phyloP scores from a whole-genome alignment of 345 rosid genomes.

The Heritiera littoralis region DNA sequence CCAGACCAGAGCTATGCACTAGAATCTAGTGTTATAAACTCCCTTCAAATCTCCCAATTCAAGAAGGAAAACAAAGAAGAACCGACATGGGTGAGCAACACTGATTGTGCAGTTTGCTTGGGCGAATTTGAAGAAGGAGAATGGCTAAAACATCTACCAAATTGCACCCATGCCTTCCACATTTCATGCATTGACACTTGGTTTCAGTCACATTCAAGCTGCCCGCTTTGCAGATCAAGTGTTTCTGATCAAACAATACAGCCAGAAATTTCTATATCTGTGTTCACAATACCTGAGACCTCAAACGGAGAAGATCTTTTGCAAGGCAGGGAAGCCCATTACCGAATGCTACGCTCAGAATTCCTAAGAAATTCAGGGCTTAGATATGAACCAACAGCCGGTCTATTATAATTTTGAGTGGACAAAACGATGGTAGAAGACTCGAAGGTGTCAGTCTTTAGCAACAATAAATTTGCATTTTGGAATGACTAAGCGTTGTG shows the following conservation, averaged over 20 bases:
- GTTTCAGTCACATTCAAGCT: constrained; percentile 44
- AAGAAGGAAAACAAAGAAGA: constrained; percentile 23
- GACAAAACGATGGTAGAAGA: not conserved
- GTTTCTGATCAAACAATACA: not conserved
- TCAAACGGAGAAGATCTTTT: constrained; percentile 33
- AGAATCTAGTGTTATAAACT: constrained; percentile 26
- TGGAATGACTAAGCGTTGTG: too few species aligned
- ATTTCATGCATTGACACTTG: constrained; percentile 41
- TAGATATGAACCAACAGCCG: constrained; percentile 5
- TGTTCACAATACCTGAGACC: constrained; percentile 19
- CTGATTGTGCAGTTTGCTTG: constrained; percentile 47
- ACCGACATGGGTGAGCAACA: constrained; percentile 5
- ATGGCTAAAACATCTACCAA: constrained; percentile 35
- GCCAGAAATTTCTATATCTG: constrained; percentile 22
- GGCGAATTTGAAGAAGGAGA: constrained; percentile 48
- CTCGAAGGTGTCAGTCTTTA: not conserved
- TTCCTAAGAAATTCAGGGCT: constrained; percentile 14
- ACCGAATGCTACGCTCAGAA: constrained; percentile 9
- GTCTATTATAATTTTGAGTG: not conserved
- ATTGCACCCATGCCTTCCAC: constrained; percentile 43
- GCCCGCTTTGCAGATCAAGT: constrained; percentile 43
- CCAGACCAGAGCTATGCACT: constrained; percentile 35
- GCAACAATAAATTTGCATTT: too few species aligned
- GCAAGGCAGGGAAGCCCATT: constrained; percentile 19
- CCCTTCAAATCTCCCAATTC: constrained; percentile 36